Evolutionary conservation across 2,329 filamentous ascomycete genomes (phyloP), one percentile per base, ranked within the genome.

Genomic region (Sphaerulina musiva): DNA sequence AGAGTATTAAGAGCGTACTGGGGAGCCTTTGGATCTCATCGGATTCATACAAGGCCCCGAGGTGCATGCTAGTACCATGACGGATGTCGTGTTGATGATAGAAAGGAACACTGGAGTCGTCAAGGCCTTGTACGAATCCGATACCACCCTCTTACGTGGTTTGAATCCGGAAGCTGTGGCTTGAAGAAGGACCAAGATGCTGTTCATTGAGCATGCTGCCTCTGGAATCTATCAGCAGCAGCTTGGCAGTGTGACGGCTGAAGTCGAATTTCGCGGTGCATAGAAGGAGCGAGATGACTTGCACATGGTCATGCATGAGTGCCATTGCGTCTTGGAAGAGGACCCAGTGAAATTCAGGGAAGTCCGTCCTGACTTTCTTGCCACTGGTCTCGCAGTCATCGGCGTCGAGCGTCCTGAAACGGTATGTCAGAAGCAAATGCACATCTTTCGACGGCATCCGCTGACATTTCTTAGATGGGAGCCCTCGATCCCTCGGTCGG

Each of bases 251-350:
- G 4, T 76, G 77, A 0, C 80, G 78, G 76, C 77, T 77, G 1
- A 78, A 79, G 63, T n/a, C 58, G 4, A 63, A 65, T 20, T 62
- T 71, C 5, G 63, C 63, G 0, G 65, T 66, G 10, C 77, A 78
- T 53, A 68, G 74, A 7, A 65, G 65, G 50, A 68, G 67, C 31
- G 78, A 79, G 64, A 68, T 71, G 77, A 71, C 1, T 48, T 79
- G 59, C 79, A 76, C 39, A 79, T 78, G 68, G 36, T 77, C 59
- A 75, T 76, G 71, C 58, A 78, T 45, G 70, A 76, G 11, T 81
- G 77, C 76, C 56, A 66, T 34, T 66, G 69, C 31, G 59, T 67
- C 10, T 59, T 75, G 52, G 66, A 69, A 57, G 64, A 70, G 4
- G 73, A 76, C 55, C 70, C 71, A 0, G 72, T 78, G 29, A 80